phyloP scores from a whole-genome alignment of 2,329 filamentous ascomycete genomes.

The Microthyrium microscopicum region DNA sequence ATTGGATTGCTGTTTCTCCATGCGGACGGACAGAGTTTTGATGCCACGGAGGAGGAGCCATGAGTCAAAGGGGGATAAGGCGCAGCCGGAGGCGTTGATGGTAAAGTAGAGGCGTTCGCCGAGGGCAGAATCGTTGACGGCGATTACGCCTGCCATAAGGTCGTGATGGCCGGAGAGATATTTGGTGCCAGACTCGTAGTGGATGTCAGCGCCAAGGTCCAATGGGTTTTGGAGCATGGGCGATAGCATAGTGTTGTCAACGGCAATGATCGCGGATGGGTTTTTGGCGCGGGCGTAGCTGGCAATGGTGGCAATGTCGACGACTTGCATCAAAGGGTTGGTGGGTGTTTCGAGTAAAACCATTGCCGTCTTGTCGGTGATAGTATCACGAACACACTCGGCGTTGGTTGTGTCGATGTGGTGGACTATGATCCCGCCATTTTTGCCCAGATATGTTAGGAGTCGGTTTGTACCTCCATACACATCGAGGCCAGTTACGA shows the following conservation, averaged over 20 bases:
- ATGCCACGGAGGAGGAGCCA: constrained; percentile 90
- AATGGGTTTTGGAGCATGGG: constrained; percentile 87
- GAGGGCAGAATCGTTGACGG: constrained; percentile 64
- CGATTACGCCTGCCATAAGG: constrained; percentile 95
- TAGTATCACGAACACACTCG: constrained; percentile 48
- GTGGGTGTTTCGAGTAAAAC: constrained; percentile 92
- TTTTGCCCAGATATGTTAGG: constrained; percentile 76
- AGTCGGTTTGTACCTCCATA: constrained; percentile 92
- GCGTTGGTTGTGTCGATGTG: constrained; percentile 86
- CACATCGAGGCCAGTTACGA: constrained; percentile 89
- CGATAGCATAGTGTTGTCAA: constrained; percentile 98
- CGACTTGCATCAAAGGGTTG: constrained; percentile 95
- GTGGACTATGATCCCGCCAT: constrained; percentile 84
- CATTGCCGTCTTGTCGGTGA: constrained; percentile 78
- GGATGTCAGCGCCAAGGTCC: constrained; percentile 85
- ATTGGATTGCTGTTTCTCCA: constrained; percentile 96
- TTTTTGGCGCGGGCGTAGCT: constrained; percentile 61
- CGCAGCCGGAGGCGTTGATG: constrained; percentile 92
- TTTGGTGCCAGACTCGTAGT: constrained; percentile 96
- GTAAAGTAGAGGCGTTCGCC: constrained; percentile 90
- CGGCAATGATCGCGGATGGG: constrained; percentile 63
- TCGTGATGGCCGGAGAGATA: constrained; percentile 97
- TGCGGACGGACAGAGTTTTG: constrained; percentile 91
- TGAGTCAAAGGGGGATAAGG: constrained; percentile 84
- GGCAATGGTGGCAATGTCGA: constrained; percentile 74